phyloP scores from a whole-genome alignment of 2,329 filamentous ascomycete species.

The Scedosporium dehoogii region DNA sequence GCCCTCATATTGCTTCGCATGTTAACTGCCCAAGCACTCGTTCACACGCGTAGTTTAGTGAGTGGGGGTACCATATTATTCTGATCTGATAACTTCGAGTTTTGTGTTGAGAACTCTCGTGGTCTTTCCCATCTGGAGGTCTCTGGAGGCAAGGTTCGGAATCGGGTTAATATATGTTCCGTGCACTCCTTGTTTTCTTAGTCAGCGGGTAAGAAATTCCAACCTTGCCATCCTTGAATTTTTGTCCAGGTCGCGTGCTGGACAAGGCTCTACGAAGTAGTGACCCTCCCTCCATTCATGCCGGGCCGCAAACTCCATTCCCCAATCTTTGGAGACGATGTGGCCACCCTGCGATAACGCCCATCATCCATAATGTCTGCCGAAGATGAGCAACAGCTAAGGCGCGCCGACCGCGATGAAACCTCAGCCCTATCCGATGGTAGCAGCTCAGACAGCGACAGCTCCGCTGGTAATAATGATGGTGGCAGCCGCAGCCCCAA shows the following conservation, averaged over 20 bases:
- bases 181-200: too few species aligned
- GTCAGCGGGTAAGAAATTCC: too few species aligned
- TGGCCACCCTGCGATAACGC: neutral
- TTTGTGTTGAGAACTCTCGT: too few species aligned
- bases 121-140: too few species aligned
- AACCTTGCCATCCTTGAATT: neutral
- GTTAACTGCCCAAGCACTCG: too few species aligned
- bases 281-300: neutral
- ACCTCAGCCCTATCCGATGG: neutral
- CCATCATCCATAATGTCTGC: neutral
- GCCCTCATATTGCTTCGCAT: too few species aligned
- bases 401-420: neutral
- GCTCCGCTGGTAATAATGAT: slow-evolving; percentile 21
- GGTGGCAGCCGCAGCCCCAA: slow-evolving; percentile 17
- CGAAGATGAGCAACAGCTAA: neutral
- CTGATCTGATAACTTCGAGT: too few species aligned
- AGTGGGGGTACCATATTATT: too few species aligned
- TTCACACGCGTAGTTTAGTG: too few species aligned
- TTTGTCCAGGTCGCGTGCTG: neutral
- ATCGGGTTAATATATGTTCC: too few species aligned
- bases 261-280: neutral
- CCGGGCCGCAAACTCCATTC: neutral
- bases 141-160: too few species aligned
- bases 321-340: neutral
- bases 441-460: slow-evolving; percentile 20